Conservation (phyloP, 768 basidiomycete genomes). For the Tylopilus subfusipes region DNA sequence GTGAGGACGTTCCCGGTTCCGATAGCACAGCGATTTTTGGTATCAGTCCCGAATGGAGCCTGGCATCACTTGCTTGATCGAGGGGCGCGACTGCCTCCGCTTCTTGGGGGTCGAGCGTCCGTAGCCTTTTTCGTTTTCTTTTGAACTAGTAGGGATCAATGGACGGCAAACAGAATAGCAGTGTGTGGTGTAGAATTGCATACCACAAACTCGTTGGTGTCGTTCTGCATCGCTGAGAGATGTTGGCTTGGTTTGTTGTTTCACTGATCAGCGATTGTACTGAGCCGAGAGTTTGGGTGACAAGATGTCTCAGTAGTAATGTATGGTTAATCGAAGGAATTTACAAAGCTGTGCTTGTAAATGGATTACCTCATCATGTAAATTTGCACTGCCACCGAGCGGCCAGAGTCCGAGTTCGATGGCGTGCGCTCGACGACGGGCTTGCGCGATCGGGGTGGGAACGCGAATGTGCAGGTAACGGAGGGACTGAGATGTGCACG, state of each 20-base stretch:
- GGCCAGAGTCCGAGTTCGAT: no score
- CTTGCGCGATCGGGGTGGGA: no score
- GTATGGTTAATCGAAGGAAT: no score
- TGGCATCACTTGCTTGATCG: not conserved
- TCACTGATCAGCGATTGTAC: not conserved
- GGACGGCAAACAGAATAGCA: not conserved
- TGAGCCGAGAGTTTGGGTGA: not conserved
- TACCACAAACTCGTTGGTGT: slow-evolving; percentile 25
- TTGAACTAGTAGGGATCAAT: slow-evolving; percentile 17
- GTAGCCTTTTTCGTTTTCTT: slow-evolving; percentile 26
- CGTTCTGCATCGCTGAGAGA: slow-evolving; percentile 6
- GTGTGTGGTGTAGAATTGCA: not conserved
- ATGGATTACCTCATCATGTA: no score
- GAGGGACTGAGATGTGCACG: no score
- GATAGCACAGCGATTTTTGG: slow-evolving; percentile 19
- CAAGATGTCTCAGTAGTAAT: no score
- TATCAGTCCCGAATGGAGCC: slow-evolving; percentile 3
- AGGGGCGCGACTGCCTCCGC: not conserved
- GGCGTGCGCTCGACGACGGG: no score
- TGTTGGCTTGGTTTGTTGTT: not conserved
- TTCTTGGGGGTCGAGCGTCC: not conserved
- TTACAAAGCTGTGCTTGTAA: no score
- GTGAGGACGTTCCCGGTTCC: slow-evolving; percentile 5
- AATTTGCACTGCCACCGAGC: no score
- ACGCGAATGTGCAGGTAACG: no score